Evolutionary conservation across 352 stramenopile genomes (phyloP).

Genomic region (Thraustochytrium sp.): DNA sequence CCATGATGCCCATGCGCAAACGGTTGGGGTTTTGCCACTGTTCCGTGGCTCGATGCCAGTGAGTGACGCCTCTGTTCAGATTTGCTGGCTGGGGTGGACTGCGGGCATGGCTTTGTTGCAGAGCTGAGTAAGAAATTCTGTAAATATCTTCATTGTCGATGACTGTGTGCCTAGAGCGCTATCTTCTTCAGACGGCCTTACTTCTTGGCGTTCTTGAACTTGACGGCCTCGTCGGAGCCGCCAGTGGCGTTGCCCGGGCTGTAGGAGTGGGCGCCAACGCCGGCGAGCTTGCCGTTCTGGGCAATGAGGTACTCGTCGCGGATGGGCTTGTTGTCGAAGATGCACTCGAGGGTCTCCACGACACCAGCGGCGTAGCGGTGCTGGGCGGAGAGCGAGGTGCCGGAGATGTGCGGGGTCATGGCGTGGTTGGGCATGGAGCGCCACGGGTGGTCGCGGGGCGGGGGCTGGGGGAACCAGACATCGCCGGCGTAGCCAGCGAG

Average conservation of each 20-base stretch:
- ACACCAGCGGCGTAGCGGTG: slow-evolving; percentile 48
- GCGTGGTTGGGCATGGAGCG: slow-evolving; percentile 51
- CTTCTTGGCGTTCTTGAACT: slow-evolving; percentile 32
- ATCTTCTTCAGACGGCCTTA: not conserved
- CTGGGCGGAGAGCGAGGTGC: slow-evolving; percentile 55
- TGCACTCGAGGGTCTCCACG: slow-evolving; percentile 56
- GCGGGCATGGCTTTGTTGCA: not conserved
- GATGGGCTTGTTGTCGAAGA: slow-evolving; percentile 54
- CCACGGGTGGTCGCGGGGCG: slow-evolving; percentile 43
- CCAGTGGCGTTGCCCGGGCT: slow-evolving; percentile 25
- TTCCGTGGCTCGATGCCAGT: too few relatives aligned
- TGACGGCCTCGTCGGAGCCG: slow-evolving; percentile 15
- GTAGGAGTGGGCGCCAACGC: slow-evolving; percentile 41
- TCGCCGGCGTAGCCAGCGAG: slow-evolving; percentile 43
- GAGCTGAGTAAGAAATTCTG: not conserved
- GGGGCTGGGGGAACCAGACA: slow-evolving; percentile 45
- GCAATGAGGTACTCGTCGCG: slow-evolving; percentile 56
- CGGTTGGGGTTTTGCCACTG: too few relatives aligned
- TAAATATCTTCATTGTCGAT: not conserved
- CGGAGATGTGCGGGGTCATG: slow-evolving; percentile 58
- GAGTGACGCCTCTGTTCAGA: too few relatives aligned
- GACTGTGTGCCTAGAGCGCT: not conserved
- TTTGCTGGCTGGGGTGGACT: too few relatives aligned
- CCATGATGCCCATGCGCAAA: too few relatives aligned
- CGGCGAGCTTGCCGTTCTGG: slow-evolving; percentile 53